Conservation (phyloP, 139 green algal species). For the Chlamydomonas eustigma region DNA sequence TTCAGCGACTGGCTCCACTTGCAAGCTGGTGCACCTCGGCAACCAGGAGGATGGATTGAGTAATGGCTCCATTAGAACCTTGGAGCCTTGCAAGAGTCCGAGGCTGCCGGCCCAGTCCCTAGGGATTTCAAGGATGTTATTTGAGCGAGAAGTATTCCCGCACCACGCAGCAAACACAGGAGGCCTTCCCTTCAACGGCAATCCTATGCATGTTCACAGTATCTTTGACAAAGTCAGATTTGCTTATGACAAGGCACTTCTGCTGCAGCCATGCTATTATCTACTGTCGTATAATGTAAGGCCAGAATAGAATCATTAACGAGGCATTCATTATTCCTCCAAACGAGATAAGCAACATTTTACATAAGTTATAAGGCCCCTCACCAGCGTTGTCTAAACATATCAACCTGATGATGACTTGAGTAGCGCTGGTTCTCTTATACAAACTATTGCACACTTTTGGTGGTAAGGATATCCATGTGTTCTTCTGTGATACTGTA, state of each 20-base stretch:
- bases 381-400: slow-evolving; percentile 14
- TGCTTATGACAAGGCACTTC: no score
- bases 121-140: neutral
- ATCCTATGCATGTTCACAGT: no score
- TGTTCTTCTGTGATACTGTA: slow-evolving; percentile 23
- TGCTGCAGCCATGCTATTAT: no score
- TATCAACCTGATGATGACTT: slow-evolving; percentile 23
- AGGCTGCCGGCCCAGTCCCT: neutral
- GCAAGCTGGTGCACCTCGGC: slow-evolving; percentile 24
- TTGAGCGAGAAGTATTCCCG: neutral
- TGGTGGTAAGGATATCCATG: slow-evolving; percentile 48
- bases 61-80: neutral
- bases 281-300: no score
- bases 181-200: neutral
- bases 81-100: neutral
- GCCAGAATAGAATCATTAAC: no score
- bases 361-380: no score
- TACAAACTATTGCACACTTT: slow-evolving; percentile 3
- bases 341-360: no score
- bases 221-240: no score
- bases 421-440: neutral
- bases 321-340: no score
- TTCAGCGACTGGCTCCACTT: slow-evolving; percentile 25
- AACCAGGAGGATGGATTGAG: neutral
- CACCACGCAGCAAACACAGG: neutral